A percentile compares a stretch with the other conserved stretches of the same genome.
Conservation (phyloP, 345 rosid species). For the Erysimum cheiranthoides region DNA sequence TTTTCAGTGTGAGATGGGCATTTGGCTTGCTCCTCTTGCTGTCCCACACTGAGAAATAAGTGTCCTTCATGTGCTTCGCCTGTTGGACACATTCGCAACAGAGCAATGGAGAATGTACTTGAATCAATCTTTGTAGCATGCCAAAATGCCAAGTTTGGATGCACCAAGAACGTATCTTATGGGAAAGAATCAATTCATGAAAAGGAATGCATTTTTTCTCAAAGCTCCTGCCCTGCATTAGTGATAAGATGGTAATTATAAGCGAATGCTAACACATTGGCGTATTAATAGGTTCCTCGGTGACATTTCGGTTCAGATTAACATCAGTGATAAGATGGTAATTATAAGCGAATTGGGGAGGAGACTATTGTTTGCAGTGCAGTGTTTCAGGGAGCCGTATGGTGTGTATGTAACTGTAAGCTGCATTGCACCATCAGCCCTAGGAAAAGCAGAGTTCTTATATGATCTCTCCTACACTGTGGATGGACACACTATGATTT, state of each 20-base stretch:
- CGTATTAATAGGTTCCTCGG: no score
- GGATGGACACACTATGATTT: background rate
- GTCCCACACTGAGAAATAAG: slow-evolving; percentile 46
- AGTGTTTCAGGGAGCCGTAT: background rate
- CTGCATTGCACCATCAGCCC: background rate
- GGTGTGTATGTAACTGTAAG: slow-evolving; percentile 1
- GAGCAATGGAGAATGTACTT: slow-evolving; percentile 53
- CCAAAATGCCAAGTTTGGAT: slow-evolving; percentile 41
- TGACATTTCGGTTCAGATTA: no score
- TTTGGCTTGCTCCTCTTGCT: slow-evolving; percentile 53
- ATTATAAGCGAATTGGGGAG: background rate
- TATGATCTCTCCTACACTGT: no score
- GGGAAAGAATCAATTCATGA: slow-evolving; percentile 46
- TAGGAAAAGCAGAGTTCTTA: no score
- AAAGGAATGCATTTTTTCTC: slow-evolving; percentile 42
- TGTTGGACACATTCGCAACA: slow-evolving; percentile 52
- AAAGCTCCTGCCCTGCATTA: slow-evolving; percentile 52
- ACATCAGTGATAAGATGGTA: no score
- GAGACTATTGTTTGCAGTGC: background rate
- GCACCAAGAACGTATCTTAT: slow-evolving; percentile 7
- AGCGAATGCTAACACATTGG: no score
- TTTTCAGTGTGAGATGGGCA: slow-evolving; percentile 62
- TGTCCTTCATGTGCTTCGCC: slow-evolving; percentile 51
- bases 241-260: no score
- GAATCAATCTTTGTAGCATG: slow-evolving; percentile 48